Percentiles rank a stretch among this genome's conserved stretches.
Conservation (phyloP, 2,329 filamentous ascomycete genomes). For the Penicillium sp. region DNA sequence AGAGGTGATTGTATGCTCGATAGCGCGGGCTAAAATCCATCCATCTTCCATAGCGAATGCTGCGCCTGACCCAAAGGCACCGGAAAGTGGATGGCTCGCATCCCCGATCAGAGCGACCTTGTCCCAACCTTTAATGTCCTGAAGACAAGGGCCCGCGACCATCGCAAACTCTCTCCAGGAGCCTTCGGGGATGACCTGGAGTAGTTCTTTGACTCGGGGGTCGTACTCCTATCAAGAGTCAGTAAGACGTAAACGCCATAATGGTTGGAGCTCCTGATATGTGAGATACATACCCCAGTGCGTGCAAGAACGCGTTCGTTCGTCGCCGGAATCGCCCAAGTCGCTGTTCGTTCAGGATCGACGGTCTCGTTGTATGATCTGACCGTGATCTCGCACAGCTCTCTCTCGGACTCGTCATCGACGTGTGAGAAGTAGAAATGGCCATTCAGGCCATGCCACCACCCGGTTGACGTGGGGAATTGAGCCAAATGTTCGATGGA, state of each 20-base stretch:
- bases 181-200: not conserved
- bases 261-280: not conserved
- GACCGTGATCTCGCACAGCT: slow-evolving; percentile 13
- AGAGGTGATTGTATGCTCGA: not conserved
- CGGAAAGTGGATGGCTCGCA: slow-evolving; percentile 13
- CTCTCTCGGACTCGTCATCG: slow-evolving; percentile 7
- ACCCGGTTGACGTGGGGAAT: slow-evolving; percentile 1
- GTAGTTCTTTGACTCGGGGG: not conserved
- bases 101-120: slow-evolving; percentile 11
- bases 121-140: not conserved
- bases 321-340: slow-evolving; percentile 8
- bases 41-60: slow-evolving; percentile 17
- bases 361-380: not conserved
- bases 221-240: not conserved
- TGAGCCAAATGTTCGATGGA: not conserved
- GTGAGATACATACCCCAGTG: not conserved
- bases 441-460: slow-evolving; percentile 7
- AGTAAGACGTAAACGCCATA: not conserved
- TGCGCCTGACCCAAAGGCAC: slow-evolving; percentile 8
- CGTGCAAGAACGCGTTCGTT: not conserved
- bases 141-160: not conserved
- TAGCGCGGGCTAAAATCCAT: slow-evolving; percentile 12
- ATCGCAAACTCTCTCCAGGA: slow-evolving; percentile 11
- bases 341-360: not conserved
- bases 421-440: slow-evolving; percentile 10